Conservation (phyloP, 805 yeast genomes). For the Wickerhamiella galacta region DNA sequence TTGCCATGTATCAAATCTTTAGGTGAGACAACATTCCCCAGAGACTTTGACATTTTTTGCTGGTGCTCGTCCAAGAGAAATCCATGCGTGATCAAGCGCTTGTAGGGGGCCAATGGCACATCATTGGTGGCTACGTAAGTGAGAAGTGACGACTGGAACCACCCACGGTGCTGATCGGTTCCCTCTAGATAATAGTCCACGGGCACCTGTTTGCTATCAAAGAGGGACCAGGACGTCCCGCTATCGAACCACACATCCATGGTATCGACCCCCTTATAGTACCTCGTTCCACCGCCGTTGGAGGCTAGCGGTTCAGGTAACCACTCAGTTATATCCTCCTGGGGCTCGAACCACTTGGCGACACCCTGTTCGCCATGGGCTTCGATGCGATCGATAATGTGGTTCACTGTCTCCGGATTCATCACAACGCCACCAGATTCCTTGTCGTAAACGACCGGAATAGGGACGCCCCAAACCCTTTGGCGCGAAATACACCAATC, state of each 20-base stretch:
- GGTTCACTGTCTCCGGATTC: constrained; percentile 37
- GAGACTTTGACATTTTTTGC: constrained; percentile 82
- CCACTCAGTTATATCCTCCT: constrained; percentile 46
- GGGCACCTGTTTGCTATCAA: constrained; percentile 25
- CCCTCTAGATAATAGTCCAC: constrained; percentile 83
- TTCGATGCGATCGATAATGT: constrained; percentile 39
- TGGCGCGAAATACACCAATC: constrained; percentile 99
- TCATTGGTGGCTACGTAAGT: constrained; percentile 44
- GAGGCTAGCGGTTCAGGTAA: constrained; percentile 34
- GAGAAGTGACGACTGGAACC: constrained; percentile 90
- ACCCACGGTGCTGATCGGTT: constrained; percentile 96
- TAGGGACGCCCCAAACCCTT: constrained; percentile 95
- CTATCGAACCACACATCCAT: constrained; percentile 99
- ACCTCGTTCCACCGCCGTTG: constrained; percentile 28
- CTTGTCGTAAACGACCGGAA: constrained; percentile 61
- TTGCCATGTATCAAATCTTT: constrained; percentile 32
- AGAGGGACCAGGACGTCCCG: constrained; percentile 76
- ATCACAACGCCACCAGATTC: constrained; percentile 48
- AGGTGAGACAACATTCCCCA: constrained; percentile 71
- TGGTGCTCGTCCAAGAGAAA: constrained; percentile 77
- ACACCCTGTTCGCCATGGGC: constrained; percentile 34
- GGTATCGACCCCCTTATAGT: constrained; percentile 63
- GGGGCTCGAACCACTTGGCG: constrained; percentile 47
- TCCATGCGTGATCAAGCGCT: constrained; percentile 76
- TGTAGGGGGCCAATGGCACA: constrained; percentile 43